Evolutionary conservation across 768 basidiomycete genomes (phyloP).

Genomic region (Boletus sp.): DNA sequence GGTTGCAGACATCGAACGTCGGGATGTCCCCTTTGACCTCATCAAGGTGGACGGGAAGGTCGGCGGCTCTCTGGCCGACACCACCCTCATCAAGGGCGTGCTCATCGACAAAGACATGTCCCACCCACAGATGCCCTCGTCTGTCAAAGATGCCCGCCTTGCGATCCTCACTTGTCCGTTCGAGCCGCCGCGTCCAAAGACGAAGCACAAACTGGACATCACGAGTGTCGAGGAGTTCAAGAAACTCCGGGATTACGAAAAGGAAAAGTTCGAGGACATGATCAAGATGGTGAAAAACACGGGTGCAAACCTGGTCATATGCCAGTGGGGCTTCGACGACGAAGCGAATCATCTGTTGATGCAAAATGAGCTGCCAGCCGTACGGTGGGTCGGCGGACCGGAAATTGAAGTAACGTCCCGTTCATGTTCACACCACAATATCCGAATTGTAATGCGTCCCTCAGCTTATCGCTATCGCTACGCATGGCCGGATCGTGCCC

Average conservation of each 20-base stretch:
- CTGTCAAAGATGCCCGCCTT: slow-evolving; percentile 83
- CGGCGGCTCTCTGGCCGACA: slow-evolving; percentile 95
- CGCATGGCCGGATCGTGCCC: slow-evolving; percentile 96
- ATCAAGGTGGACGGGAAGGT: slow-evolving; percentile 99
- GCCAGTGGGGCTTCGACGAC: slow-evolving; percentile 99
- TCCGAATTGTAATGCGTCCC: background rate
- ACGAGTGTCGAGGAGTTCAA: slow-evolving; percentile 96
- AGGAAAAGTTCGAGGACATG: slow-evolving; percentile 96
- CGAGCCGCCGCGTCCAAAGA: slow-evolving; percentile 98
- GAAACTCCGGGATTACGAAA: slow-evolving; percentile 91
- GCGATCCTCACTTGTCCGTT: slow-evolving; percentile 99
- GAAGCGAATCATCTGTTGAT: slow-evolving; percentile 97
- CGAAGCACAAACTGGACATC: slow-evolving; percentile 98
- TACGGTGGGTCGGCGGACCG: slow-evolving; percentile 98
- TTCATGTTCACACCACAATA: background rate
- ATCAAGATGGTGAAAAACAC: slow-evolving; percentile 94
- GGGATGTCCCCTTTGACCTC: slow-evolving; percentile 94
- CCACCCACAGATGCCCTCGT: slow-evolving; percentile 95
- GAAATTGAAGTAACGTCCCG: slow-evolving; percentile 81
- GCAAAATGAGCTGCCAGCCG: slow-evolving; percentile 97
- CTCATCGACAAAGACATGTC: slow-evolving; percentile 99
- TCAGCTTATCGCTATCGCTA: slow-evolving; percentile 96
- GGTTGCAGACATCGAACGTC: slow-evolving; percentile 92
- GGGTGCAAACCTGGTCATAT: slow-evolving; percentile 97
- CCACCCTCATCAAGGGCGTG: slow-evolving; percentile 92